Evolutionary conservation across 441 rosid species (phyloP).

Genomic region (Bruguiera hainesii): DNA sequence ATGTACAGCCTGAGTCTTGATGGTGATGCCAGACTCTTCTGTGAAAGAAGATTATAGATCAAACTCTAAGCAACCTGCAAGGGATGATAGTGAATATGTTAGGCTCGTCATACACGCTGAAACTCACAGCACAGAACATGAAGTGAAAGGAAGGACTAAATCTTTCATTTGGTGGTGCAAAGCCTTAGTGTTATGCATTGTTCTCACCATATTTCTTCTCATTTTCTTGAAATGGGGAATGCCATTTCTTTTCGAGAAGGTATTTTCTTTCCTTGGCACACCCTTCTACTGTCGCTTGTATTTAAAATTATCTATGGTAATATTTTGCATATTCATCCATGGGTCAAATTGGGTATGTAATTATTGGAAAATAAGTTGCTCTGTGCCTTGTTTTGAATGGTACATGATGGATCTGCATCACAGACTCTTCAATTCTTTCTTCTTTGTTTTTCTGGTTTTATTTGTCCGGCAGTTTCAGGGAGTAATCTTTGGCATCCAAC

Average conservation of each 20-base stretch:
- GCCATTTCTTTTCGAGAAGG: conserved; percentile 76
- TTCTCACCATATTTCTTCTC: conserved; percentile 32
- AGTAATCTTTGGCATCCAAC: neutral
- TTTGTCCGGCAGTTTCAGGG: neutral
- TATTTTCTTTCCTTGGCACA: conserved; percentile 12
- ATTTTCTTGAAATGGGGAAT: conserved; percentile 72
- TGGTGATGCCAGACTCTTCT: conserved; percentile 40
- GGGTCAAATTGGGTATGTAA: too few relatives aligned
- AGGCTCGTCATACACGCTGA: conserved; percentile 57
- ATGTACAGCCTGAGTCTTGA: neutral
- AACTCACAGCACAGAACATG: conserved; percentile 26
- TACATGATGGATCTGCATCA: too few relatives aligned
- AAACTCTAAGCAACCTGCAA: conserved; percentile 24
- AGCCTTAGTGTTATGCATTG: conserved; percentile 31
- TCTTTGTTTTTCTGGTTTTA: neutral
- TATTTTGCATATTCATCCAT: neutral
- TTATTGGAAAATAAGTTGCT: neutral
- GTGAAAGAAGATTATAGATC: conserved; percentile 24
- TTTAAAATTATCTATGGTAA: neutral
- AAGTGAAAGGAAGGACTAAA: conserved; percentile 11
- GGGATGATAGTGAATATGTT: conserved; percentile 64
- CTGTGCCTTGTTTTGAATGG: neutral
- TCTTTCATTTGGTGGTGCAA: conserved; percentile 63
- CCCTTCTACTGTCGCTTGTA: neutral
- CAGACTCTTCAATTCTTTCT: neutral